Base-by-base conservation (phyloP, 23 red algal species). In the Agarophyton chilense region DNA sequence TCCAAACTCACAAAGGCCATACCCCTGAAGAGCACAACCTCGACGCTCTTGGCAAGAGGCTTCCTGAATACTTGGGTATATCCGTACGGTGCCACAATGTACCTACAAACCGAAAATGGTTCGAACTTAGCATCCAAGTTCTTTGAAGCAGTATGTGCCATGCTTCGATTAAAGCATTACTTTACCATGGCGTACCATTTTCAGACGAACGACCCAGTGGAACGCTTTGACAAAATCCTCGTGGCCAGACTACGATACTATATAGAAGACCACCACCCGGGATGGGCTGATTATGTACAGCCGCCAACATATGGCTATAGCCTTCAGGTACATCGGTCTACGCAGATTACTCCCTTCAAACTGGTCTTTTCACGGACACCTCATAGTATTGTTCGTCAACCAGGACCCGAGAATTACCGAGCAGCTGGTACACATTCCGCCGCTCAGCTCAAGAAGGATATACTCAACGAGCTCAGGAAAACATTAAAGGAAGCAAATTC, bases 171-270 rank as follows among this genome's bases (percentile, higher is more conserved):
- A 18, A 6, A 66, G 29, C 44, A 46, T 34, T 41, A 52, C 29
- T 90, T 79, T 53, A 61, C 71, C 0, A 79, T 52, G 8, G 63
- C 86, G 26, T 90, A 90, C 46, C 86, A 90, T 41, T 72, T 24
- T 5, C 68, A 44, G 19, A 52, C 54, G 17, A 62, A 79, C 36
- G 72, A 72, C 42, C 72, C 62, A 25, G 52, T 90, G 10, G 86
- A 79, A 46, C 22, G 86, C 8, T 79, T 78, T 39, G 79, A 65
- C 18, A 46, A 56, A 18, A 90, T 72, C 26, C 1, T 90, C 9
- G 72, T 79, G 25, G 18, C 43, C 11, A 11, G 14, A 3, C 38
- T 90, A 1, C 51, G 2, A 21, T 10, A 77, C 29, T 90, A 90
- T 24, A 33, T 90, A 11, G 86, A 40, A 0, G 86, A 90, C 35